These are phyloP conservation scores for Ophiostoma australiae DNA, from an alignment of 2,329 filamentous ascomycete species.

Conservation along the genomic window DNA sequence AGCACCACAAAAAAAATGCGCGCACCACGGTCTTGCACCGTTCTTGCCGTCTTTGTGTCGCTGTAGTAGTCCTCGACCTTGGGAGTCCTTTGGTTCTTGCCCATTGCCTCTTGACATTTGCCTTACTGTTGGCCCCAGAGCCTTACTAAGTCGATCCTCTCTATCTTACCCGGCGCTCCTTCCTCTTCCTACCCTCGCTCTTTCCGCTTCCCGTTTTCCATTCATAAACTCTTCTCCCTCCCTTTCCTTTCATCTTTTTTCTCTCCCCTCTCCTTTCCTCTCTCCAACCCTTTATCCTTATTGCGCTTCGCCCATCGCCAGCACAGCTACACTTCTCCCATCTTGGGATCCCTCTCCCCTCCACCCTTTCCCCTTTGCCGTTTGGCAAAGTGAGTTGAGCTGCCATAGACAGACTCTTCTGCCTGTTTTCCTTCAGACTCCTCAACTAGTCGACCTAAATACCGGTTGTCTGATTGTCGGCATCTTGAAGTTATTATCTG, in stretches of 20 bases:
- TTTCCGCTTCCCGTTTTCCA: background rate
- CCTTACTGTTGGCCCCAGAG: background rate
- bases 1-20: constrained; percentile 21
- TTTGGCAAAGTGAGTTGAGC: constrained; percentile 23
- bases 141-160: constrained; percentile 14
- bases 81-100: background rate
- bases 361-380: constrained; percentile 17
- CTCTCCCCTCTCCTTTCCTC: constrained; percentile 12
- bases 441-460: constrained; percentile 12
- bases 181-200: constrained; percentile 6
- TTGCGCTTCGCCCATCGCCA: constrained; percentile 20
- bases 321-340: constrained; percentile 18
- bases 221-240: constrained; percentile 12
- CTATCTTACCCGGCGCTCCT: constrained; percentile 15
- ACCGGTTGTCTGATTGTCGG: background rate
- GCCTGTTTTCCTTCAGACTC: constrained; percentile 12
- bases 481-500: constrained; percentile 18
- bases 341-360: constrained; percentile 18
- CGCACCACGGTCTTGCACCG: constrained; percentile 21
- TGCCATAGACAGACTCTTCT: constrained; percentile 25
- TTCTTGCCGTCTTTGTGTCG: constrained; percentile 1
- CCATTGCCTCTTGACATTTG: constrained; percentile 12
- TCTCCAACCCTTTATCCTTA: constrained; percentile 11
- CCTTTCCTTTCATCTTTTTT: constrained; percentile 7
- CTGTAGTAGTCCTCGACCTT: background rate